Percentiles rank a stretch among this genome's conserved stretches.
phyloP scores from a whole-genome alignment of 768 basidiomycete genomes.

The Tulasnella calospora region DNA sequence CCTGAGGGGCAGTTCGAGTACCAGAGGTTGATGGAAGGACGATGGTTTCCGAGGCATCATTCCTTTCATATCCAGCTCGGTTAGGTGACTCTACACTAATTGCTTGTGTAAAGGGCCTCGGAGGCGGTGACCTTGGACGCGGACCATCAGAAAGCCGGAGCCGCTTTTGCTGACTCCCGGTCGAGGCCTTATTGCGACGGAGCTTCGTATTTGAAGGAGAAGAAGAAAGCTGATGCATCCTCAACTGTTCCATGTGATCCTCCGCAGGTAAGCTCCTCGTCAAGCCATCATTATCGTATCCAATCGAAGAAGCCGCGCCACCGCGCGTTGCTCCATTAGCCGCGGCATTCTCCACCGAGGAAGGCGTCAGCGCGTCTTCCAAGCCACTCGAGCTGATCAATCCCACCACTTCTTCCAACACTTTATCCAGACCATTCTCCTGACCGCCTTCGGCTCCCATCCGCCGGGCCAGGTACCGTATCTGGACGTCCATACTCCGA shows the following conservation, averaged over 20 bases:
- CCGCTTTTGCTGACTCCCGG: slow-evolving; percentile 16
- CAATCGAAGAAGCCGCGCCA: not conserved
- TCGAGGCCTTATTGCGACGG: not conserved
- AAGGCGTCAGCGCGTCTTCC: not conserved
- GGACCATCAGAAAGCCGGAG: slow-evolving; percentile 24
- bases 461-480: slow-evolving; percentile 23
- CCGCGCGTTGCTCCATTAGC: not conserved
- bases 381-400: slow-evolving; percentile 16
- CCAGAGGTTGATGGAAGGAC: slow-evolving; percentile 22
- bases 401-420: slow-evolving; percentile 18
- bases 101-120: slow-evolving; percentile 20
- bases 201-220: not conserved
- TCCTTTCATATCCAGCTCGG: slow-evolving; percentile 9
- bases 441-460: not conserved
- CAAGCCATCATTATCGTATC: slow-evolving; percentile 2
- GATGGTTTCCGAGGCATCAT: not conserved
- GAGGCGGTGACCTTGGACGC: slow-evolving; percentile 21
- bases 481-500: slow-evolving; percentile 23
- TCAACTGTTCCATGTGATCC: slow-evolving; percentile 20
- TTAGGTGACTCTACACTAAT: slow-evolving; percentile 25
- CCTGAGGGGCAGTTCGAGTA: slow-evolving; percentile 11
- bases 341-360: slow-evolving; percentile 4
- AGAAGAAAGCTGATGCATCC: not conserved
- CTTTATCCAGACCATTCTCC: slow-evolving; percentile 21
- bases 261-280: slow-evolving; percentile 24